Percentiles rank a stretch among this genome's conserved stretches.
Evolutionary conservation across 2,329 filamentous ascomycete species (phyloP).

Genomic region (Beauveria caledonica): DNA sequence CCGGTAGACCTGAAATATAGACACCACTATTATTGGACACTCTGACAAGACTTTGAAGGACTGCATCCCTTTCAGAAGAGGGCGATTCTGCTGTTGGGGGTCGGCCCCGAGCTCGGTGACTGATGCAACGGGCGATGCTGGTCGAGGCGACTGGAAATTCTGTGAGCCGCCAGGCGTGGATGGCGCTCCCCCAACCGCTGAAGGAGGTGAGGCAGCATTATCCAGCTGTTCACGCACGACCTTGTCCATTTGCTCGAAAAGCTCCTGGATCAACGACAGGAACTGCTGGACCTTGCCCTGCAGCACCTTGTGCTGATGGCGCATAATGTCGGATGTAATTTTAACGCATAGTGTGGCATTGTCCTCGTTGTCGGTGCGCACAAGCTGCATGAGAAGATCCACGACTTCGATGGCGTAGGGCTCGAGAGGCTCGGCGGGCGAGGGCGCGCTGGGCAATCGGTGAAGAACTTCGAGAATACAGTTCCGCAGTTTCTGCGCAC

Average conservation of each 20-base stretch:
- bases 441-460: constrained; percentile 64
- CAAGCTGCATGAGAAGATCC: constrained; percentile 80
- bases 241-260: constrained; percentile 91
- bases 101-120: constrained; percentile 72
- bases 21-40: constrained; percentile 97
- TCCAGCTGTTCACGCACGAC: constrained; percentile 96
- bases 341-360: constrained; percentile 98
- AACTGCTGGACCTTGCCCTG: constrained; percentile 77
- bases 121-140: constrained; percentile 80
- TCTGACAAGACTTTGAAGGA: constrained; percentile 98
- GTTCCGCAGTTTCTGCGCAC: constrained; percentile 70
- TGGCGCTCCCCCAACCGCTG: constrained; percentile 48
- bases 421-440: constrained; percentile 72
- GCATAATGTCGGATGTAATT: constrained; percentile 92
- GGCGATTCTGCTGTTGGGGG: constrained; percentile 69
- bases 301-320: constrained; percentile 81
- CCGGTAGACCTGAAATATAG: constrained; percentile 91
- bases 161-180: constrained; percentile 59
- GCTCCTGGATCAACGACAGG: constrained; percentile 82
- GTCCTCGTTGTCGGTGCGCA: constrained; percentile 91
- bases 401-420: constrained; percentile 83
- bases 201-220: constrained; percentile 51
- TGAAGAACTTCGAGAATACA: constrained; percentile 93
- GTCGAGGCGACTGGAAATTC: constrained; percentile 79
- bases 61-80: constrained; percentile 87